These are phyloP conservation scores for Capsicum pubescens DNA, from an alignment of 257 asterid genomes.

Conservation along the genomic window DNA sequence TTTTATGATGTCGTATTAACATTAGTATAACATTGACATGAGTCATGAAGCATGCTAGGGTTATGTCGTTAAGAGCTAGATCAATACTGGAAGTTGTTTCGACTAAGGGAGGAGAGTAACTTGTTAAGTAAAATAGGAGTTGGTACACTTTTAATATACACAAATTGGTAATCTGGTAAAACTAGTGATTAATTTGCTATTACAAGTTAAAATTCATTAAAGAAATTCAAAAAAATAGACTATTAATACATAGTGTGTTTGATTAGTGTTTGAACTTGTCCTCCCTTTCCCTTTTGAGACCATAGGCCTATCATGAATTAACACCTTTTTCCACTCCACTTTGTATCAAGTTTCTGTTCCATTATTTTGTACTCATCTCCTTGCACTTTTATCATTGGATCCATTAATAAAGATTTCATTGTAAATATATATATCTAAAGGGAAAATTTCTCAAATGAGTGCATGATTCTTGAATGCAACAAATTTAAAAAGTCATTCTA, in stretches of 20 bases:
- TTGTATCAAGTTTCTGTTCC: slow-evolving; percentile 33
- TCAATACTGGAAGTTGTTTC: too few species aligned
- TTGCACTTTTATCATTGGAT: slow-evolving; percentile 53
- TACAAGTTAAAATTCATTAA: not conserved
- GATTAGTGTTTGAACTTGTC: not conserved
- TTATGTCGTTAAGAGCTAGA: too few species aligned
- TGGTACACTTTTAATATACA: too few species aligned
- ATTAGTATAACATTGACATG: too few species aligned
- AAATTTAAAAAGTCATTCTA: slow-evolving; percentile 35
- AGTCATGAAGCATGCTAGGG: too few species aligned
- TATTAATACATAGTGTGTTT: not conserved
- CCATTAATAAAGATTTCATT: slow-evolving; percentile 50
- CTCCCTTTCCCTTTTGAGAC: not conserved
- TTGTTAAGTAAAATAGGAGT: not conserved
- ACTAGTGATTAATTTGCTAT: too few species aligned
- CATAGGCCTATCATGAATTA: slow-evolving; percentile 22
- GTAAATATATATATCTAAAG: not conserved
- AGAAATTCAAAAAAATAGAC: not conserved
- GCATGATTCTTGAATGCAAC: slow-evolving; percentile 36
- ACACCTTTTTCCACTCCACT: slow-evolving; percentile 17
- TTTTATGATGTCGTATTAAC: too few species aligned
- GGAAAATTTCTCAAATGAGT: slow-evolving; percentile 47
- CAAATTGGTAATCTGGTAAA: not conserved
- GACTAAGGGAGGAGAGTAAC: not conserved
- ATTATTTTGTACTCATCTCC: slow-evolving; percentile 47